These are phyloP conservation scores for Pontederia paniculata DNA, from an alignment of 176 grass and related monocot genomes.

Conservation along the genomic window DNA sequence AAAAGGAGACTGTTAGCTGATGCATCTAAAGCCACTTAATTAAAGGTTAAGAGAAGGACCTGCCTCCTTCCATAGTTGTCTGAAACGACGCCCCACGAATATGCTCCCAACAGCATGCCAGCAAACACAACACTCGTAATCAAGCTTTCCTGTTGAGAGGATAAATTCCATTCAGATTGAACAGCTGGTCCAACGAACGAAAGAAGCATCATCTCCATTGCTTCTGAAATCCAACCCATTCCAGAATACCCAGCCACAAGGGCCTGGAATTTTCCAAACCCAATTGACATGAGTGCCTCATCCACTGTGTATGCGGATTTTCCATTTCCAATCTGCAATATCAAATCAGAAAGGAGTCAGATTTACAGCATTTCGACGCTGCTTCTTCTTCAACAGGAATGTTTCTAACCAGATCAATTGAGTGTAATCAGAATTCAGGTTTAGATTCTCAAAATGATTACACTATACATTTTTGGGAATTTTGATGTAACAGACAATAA, in stretches of 20 bases:
- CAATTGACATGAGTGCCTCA: constrained; percentile 51
- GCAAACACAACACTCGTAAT: constrained; percentile 89
- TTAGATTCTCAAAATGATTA: too few relatives aligned
- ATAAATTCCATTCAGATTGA: constrained; percentile 76
- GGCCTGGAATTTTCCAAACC: constrained; percentile 75
- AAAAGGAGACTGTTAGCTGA: constrained; percentile 3
- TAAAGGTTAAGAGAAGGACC: constrained; percentile 43
- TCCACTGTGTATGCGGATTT: constrained; percentile 64
- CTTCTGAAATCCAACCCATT: constrained; percentile 72
- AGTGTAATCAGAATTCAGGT: too few relatives aligned
- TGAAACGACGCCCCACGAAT: constrained; percentile 78
- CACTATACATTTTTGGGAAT: too few relatives aligned
- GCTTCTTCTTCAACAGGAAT: too few relatives aligned
- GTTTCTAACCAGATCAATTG: too few relatives aligned
- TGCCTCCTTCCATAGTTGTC: constrained; percentile 96
- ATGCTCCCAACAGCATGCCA: constrained; percentile 84
- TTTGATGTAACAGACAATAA: too few relatives aligned
- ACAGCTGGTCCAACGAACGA: constrained; percentile 89
- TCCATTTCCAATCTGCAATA: constrained; percentile 49
- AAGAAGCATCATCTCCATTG: constrained; percentile 98
- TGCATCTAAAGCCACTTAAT: constrained; percentile 2
- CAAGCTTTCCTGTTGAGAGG: constrained; percentile 76
- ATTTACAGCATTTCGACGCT: too few relatives aligned
- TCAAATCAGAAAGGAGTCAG: background rate
- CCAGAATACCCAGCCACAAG: constrained; percentile 73